Conservation (phyloP, 192 early-diverging fungal genomes). For the Linnemannia zychae region DNA sequence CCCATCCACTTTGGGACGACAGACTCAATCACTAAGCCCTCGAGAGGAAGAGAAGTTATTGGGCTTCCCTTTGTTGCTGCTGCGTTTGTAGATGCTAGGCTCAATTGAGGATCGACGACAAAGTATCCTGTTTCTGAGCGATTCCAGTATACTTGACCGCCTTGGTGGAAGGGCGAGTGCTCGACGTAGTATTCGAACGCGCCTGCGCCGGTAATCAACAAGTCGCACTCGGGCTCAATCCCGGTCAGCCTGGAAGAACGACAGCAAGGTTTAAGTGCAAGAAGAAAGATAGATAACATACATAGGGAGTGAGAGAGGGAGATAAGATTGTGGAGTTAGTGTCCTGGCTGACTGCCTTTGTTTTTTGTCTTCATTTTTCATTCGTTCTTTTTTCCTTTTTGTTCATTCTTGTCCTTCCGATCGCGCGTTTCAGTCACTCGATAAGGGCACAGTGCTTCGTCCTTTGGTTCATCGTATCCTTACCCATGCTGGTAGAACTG, state of each 20-base stretch:
- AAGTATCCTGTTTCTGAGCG: constrained; percentile 74
- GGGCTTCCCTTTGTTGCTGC: neutral
- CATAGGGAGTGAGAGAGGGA: constrained; percentile 17
- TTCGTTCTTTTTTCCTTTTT: neutral
- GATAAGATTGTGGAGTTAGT: neutral
- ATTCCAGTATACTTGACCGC: constrained; percentile 15
- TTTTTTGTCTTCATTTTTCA: constrained; percentile 19
- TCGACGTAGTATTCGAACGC: constrained; percentile 92
- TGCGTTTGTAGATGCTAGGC: constrained; percentile 16
- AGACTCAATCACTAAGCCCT: constrained; percentile 91
- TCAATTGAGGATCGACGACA: constrained; percentile 90
- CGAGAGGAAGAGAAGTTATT: constrained; percentile 76
- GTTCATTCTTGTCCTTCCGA: constrained; percentile 1
- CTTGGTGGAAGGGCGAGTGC: constrained; percentile 28
- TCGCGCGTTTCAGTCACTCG: neutral
- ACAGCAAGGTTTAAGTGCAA: constrained; percentile 45
- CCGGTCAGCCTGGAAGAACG: constrained; percentile 38
- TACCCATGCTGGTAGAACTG: constrained; percentile 53
- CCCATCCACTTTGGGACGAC: constrained; percentile 99
- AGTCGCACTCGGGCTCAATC: constrained; percentile 66
- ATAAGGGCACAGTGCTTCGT: neutral
- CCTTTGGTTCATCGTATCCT: neutral
- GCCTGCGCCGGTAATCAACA: constrained; percentile 74
- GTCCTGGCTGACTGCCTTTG: constrained; percentile 25
- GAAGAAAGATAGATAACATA: constrained; percentile 11